Percentiles rank a stretch among this genome's conserved stretches.
Evolutionary conservation across 2,329 filamentous ascomycete species (phyloP).

Genomic region (Rhynchosporium agropyri): DNA sequence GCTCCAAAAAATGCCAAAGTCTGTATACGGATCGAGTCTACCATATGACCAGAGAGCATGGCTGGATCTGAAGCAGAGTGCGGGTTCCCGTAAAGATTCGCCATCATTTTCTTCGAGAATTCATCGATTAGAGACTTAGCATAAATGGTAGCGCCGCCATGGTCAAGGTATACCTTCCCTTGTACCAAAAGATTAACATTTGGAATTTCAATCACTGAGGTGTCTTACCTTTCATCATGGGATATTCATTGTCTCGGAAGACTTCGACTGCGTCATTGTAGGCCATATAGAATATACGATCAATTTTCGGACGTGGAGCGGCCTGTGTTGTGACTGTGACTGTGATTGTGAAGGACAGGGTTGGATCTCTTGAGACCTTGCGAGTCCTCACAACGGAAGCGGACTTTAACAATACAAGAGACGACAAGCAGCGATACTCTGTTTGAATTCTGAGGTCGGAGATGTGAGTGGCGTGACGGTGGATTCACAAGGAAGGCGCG

Average conservation of each 20-base stretch:
- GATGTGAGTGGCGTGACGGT: neutral
- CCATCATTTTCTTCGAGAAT: constrained; percentile 79
- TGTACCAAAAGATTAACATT: constrained; percentile 8
- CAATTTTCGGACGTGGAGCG: neutral
- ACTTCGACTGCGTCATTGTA: constrained; percentile 63
- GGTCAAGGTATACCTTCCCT: constrained; percentile 84
- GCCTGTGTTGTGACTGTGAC: neutral
- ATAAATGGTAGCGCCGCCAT: constrained; percentile 83
- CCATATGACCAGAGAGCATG: constrained; percentile 69
- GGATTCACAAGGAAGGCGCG: neutral
- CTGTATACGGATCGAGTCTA: constrained; percentile 74
- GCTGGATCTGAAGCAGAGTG: constrained; percentile 84
- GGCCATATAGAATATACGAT: constrained; percentile 5
- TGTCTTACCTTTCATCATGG: constrained; percentile 64
- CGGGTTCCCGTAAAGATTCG: constrained; percentile 83
- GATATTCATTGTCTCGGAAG: constrained; percentile 63
- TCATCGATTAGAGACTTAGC: constrained; percentile 76
- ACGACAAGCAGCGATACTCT: neutral
- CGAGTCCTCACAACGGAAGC: neutral
- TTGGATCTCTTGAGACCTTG: neutral
- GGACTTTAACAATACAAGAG: neutral
- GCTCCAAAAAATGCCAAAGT: constrained; percentile 78
- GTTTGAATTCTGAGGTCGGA: neutral
- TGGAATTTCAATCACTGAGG: too few species aligned
- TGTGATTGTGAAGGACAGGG: neutral